Conservation (phyloP, 2,329 filamentous ascomycete species). For the Sporothrix globosa region DNA sequence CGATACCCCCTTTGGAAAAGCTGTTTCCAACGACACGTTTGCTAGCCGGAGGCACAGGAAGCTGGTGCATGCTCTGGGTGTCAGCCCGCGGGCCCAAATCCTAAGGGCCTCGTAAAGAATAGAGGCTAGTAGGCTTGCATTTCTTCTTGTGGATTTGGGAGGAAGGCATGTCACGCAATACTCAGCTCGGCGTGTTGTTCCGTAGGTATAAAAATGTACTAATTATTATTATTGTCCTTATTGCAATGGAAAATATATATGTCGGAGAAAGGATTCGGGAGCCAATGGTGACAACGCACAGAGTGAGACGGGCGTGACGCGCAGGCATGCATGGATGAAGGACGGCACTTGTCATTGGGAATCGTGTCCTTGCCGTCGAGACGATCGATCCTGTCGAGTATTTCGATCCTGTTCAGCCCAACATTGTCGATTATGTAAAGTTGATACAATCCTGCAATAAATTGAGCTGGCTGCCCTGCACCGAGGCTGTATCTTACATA, state of each 20-base stretch:
- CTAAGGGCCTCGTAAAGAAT: not conserved
- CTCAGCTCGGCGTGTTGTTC: not conserved
- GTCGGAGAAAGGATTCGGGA: conserved; percentile 14
- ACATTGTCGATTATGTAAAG: too few species aligned
- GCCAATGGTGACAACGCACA: conserved; percentile 13
- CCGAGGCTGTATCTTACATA: conserved; percentile 4
- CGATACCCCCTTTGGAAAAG: not conserved
- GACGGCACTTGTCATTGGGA: not conserved
- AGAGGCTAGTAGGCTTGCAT: not conserved
- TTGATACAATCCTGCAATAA: too few species aligned
- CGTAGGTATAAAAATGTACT: not conserved
- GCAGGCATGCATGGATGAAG: conserved; percentile 4
- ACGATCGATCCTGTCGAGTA: not conserved
- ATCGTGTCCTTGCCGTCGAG: not conserved
- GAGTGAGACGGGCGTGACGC: not conserved
- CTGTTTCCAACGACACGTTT: not conserved
- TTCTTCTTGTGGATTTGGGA: not conserved
- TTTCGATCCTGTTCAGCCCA: not conserved
- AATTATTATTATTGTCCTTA: too few species aligned
- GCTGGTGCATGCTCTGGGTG: not conserved
- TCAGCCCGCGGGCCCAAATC: too few species aligned
- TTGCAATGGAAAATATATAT: not conserved
- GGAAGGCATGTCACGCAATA: not conserved
- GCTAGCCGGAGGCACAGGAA: not conserved
- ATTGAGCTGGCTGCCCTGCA: not conserved